These are phyloP conservation scores for Chalciporus sphaerocephalus DNA, from an alignment of 768 basidiomycete genomes.

Conservation along the genomic window DNA sequence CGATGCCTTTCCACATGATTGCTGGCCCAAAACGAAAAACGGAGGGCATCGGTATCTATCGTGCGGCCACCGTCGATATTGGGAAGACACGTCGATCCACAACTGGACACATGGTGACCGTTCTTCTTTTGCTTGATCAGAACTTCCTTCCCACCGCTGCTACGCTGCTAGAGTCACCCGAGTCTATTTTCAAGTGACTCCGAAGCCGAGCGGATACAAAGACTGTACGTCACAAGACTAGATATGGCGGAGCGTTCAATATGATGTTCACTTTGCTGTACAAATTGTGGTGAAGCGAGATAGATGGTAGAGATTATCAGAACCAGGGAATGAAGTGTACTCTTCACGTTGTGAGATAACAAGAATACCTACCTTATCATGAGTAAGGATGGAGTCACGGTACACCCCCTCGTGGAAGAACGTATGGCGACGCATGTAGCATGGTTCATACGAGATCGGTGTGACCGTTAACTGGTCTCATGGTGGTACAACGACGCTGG, in stretches of 20 bases:
- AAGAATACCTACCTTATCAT: slow-evolving; percentile 16
- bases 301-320: too few species aligned
- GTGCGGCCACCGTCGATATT: slow-evolving; percentile 3
- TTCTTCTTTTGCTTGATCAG: neutral
- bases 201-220: neutral
- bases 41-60: slow-evolving; percentile 1
- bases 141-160: neutral
- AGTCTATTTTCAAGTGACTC: neutral
- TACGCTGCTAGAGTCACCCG: neutral
- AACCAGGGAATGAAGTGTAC: too few species aligned
- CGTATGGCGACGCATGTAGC: too few species aligned
- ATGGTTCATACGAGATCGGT: too few species aligned
- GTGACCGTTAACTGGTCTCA: too few species aligned
- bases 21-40: neutral
- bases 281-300: too few species aligned
- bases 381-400: too few species aligned
- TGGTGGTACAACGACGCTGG: too few species aligned
- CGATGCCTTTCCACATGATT: slow-evolving; percentile 9
- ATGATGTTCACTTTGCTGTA: too few species aligned
- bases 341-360: slow-evolving; percentile 11
- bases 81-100: neutral
- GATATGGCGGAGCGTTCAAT: too few species aligned
- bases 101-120: neutral
- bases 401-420: too few species aligned
- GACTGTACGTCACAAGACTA: too few species aligned